Evolutionary conservation across 176 grass and related monocot genomes (phyloP), one percentile per base, ranked within the genome.

Genomic region (Triticum dicoccoides): DNA sequence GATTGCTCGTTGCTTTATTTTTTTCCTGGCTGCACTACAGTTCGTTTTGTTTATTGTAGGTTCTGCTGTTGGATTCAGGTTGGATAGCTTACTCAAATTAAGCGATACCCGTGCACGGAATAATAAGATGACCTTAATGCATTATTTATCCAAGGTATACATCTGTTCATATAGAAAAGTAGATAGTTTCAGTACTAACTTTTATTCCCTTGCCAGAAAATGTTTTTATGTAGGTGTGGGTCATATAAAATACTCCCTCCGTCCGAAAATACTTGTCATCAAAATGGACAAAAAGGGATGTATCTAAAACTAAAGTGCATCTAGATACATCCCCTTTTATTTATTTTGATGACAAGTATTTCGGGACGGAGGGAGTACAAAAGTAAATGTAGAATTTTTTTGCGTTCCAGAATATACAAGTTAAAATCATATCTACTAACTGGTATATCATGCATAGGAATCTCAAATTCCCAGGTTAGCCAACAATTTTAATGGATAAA

Each of bases 71-170:
- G 97, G 97, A 73, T 98, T 98, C 77, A 94, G 97, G 85, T 92
- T 96, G 90, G 97, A 98, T 84, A 98, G 97, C 82, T 91, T 98
- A 89, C 93, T 98, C 66, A 98, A 96, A 91, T 83, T 98, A 83
- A 94, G 90, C 47, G 97, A 98, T 65, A 98, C 97, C 13, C 94
- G 97, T 65, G 97, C 94, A 80, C 94, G 92, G 39, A 98, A 98
- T 86, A 98, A 98, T 85, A 98, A 96, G 88, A 96, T 92, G 89
- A 98, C 96, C 69, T 87, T 98, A 84, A 98, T 98, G 97, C 97
- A 98, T 91, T 98, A 96, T 89, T 91, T 98, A 80, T 96, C 92
- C 80, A 98, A 98, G 97, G 97, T 98, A 84, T 52, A 18, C 44
- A 23, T 45, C 3, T 51, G 62, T 78, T 78, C 75, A 30, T 76